Conservation (phyloP, 2,329 filamentous ascomycete species). For the Rutstroemia sydowiana region DNA sequence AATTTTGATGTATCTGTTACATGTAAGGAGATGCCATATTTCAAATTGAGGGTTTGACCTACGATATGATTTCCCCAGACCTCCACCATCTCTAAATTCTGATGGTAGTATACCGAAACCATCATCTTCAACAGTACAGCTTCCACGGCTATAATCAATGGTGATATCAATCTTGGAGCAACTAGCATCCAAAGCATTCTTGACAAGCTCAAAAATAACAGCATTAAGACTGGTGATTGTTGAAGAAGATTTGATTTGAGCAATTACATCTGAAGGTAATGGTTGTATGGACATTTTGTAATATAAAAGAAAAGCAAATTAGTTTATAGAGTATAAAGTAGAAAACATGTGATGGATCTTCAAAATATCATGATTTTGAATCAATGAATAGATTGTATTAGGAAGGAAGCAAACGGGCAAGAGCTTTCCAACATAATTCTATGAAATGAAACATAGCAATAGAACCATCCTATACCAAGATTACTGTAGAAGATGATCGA, state of each 20-base stretch:
- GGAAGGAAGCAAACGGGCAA: not conserved
- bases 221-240: constrained; percentile 66
- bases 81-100: constrained; percentile 66
- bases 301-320: not conserved
- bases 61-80: constrained; percentile 69
- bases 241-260: constrained; percentile 81
- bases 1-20: constrained; percentile 71
- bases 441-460: too few relatives aligned
- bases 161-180: constrained; percentile 62
- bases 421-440: too few relatives aligned
- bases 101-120: constrained; percentile 65
- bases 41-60: constrained; percentile 30
- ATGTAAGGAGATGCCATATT: too few relatives aligned
- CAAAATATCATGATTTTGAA: too few relatives aligned
- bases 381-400: not conserved
- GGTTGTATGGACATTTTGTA: constrained; percentile 51
- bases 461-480: too few relatives aligned
- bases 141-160: constrained; percentile 68
- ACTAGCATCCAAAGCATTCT: constrained; percentile 78
- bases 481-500: too few relatives aligned
- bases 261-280: constrained; percentile 62
- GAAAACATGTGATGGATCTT: not conserved
- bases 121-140: constrained; percentile 77
- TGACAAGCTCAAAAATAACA: constrained; percentile 64
- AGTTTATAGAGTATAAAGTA: not conserved